Conservation (phyloP, 495 filamentous ascomycete genomes). For the Neurospora tetrasperma region DNA sequence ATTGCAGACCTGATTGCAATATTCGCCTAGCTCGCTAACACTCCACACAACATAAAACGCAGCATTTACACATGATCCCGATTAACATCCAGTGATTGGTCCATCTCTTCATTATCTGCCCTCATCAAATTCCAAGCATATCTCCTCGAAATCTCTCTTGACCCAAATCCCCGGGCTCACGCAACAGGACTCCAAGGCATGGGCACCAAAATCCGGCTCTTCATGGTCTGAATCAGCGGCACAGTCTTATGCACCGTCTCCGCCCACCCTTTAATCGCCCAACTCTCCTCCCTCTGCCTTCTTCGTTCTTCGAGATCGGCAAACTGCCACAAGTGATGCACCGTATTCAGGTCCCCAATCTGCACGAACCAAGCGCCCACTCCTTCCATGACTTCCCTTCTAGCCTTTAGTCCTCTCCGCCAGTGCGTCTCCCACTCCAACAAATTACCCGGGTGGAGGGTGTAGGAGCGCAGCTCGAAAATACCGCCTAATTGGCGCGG, state of each 20-base stretch:
- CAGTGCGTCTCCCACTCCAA: constrained; percentile 98
- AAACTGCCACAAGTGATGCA: constrained; percentile 98
- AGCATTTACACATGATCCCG: background rate
- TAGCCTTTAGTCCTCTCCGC: constrained; percentile 81
- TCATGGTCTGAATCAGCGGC: constrained; percentile 91
- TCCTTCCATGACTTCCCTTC: constrained; percentile 94
- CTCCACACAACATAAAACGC: background rate
- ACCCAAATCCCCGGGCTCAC: constrained; percentile 23
- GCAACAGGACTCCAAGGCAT: constrained; percentile 94
- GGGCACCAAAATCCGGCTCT: constrained; percentile 83
- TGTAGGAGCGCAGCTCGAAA: constrained; percentile 96
- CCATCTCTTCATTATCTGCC: background rate
- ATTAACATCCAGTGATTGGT: background rate
- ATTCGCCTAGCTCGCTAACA: background rate
- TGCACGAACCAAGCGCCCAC: constrained; percentile 99
- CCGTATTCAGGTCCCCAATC: constrained; percentile 93
- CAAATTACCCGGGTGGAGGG: constrained; percentile 86
- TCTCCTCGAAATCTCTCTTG: background rate
- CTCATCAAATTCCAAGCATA: background rate
- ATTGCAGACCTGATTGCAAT: background rate
- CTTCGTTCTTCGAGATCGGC: constrained; percentile 91
- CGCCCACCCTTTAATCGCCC: constrained; percentile 91
- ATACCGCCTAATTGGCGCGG: constrained; percentile 83
- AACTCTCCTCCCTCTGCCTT: constrained; percentile 84
- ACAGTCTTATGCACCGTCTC: constrained; percentile 99